Percentiles rank a stretch among this genome's conserved stretches.
These are phyloP conservation scores for Colletotrichum coccodes DNA, from an alignment of 2,329 filamentous ascomycete species.

Conservation along the genomic window DNA sequence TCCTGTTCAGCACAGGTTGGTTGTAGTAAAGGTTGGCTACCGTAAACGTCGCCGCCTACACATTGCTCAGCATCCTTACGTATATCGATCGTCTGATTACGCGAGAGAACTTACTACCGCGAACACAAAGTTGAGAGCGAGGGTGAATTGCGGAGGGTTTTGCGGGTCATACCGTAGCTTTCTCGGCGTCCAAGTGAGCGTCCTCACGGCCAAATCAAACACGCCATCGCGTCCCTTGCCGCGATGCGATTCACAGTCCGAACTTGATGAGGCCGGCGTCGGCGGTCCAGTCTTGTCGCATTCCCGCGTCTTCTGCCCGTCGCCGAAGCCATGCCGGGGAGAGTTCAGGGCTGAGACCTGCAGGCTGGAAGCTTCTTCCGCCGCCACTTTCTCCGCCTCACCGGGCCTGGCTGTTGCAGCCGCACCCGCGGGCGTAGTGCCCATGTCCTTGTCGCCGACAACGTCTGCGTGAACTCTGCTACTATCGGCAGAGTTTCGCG, in stretches of 20 bases:
- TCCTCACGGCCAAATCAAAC: neutral
- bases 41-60: slow-evolving; percentile 68
- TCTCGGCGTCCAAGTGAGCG: slow-evolving; percentile 68
- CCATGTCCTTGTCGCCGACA: neutral
- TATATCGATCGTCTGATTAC: neutral
- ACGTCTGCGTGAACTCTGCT: slow-evolving; percentile 3
- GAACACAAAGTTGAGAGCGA: slow-evolving; percentile 77
- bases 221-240: neutral
- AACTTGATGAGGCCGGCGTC: neutral
- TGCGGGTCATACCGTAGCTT: slow-evolving; percentile 75
- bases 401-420: neutral
- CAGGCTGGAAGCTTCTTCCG: neutral
- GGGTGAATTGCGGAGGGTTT: slow-evolving; percentile 74
- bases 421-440: neutral
- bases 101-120: slow-evolving; percentile 59
- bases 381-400: neutral
- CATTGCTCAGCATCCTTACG: neutral
- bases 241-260: slow-evolving; percentile 7
- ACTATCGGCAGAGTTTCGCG: slow-evolving; percentile 8
- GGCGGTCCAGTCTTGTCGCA: slow-evolving; percentile 10
- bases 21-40: slow-evolving; percentile 87
- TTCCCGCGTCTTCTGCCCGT: neutral
- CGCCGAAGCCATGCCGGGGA: neutral
- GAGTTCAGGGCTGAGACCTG: slow-evolving; percentile 12
- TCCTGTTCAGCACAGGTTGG: slow-evolving; percentile 80